Base-by-base conservation (phyloP, 805 yeast genomes). In the Myxozyma sirexii region DNA sequence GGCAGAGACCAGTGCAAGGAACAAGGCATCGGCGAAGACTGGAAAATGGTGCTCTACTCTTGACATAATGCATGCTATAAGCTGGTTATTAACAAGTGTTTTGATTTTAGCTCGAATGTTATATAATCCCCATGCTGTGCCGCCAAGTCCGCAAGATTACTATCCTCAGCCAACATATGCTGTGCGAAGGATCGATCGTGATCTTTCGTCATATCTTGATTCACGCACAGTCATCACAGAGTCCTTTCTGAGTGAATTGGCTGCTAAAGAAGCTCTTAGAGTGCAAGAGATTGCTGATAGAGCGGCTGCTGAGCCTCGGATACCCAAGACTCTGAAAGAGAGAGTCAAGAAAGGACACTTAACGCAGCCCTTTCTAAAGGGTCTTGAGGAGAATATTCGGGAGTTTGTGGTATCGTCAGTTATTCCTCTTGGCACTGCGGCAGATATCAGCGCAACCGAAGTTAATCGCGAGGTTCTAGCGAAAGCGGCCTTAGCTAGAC, bases 51-150 rank as follows among this genome's bases (percentile, higher is more conserved):
- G n/a, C n/a, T n/a, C n/a, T n/a, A n/a, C n/a, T n/a, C n/a, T n/a
- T n/a, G n/a, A n/a, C n/a, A n/a, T n/a, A n/a, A n/a, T n/a, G n/a
- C n/a, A n/a, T n/a, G n/a, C n/a, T n/a, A n/a, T n/a, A n/a, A n/a
- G n/a, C n/a, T n/a, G n/a, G n/a, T n/a, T 24, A 12, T 13, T 42
- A 42, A 42, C 13, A 29, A 26, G 24, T 27, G 5, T 21, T 10
- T 24, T n/a, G 8, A 15, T n/a, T n/a, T n/a, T 17, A 60, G 65
- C 60, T 19, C 66, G 65, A 23, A 62, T 62, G 66, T 19, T 62
- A 49, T 38, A 60, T 27, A 62, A 62, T 45, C 66, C 64, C 2
- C 66, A 62, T 33, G 66, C 66, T 1, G 66, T 62, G 7, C 61
- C 62, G 24, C 66, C 66, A 1, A 13, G 23, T 21, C 59, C 64